Conservation (phyloP, 345 rosid species). For the Euphorbia tirucalli region DNA sequence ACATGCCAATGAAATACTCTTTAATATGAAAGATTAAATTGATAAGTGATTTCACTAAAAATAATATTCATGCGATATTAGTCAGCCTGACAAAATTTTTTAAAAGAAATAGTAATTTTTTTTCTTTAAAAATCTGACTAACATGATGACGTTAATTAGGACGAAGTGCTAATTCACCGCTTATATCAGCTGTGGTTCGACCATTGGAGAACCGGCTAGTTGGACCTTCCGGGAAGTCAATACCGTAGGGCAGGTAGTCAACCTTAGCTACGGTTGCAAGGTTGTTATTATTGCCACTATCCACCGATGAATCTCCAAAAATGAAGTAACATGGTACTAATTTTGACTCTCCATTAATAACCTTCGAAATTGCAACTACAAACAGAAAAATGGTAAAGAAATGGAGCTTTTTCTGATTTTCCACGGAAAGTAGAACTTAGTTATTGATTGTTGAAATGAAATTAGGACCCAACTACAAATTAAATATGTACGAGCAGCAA, state of each 20-base stretch:
- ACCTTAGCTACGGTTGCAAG: slow-evolving; percentile 14
- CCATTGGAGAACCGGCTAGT: slow-evolving; percentile 24
- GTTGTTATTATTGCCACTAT: slow-evolving; percentile 18
- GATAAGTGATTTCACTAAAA: too few relatives aligned
- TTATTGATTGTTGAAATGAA: too few relatives aligned
- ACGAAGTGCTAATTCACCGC: background rate
- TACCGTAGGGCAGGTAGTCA: slow-evolving; percentile 15
- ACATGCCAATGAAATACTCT: too few relatives aligned
- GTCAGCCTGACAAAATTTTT: too few relatives aligned
- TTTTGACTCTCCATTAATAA: slow-evolving; percentile 5
- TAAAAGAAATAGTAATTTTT: too few relatives aligned
- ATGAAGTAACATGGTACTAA: slow-evolving; percentile 22
- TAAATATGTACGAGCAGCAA: background rate
- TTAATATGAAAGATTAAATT: too few relatives aligned
- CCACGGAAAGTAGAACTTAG: too few relatives aligned
- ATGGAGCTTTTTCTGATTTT: background rate
- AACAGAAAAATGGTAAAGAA: background rate
- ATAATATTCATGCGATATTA: too few relatives aligned
- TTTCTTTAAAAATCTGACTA: too few relatives aligned
- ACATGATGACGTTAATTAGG: too few relatives aligned
- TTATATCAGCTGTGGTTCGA: slow-evolving; percentile 13
- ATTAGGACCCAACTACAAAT: too few relatives aligned
- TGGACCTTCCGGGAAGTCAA: slow-evolving; percentile 20
- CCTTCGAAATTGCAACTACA: background rate
- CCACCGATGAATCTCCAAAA: slow-evolving; percentile 22